Percentiles rank a stretch among this genome's conserved stretches.
Evolutionary conservation across 176 grass and related monocot species (phyloP).

Genomic region (Bolboschoenus planiculmis): DNA sequence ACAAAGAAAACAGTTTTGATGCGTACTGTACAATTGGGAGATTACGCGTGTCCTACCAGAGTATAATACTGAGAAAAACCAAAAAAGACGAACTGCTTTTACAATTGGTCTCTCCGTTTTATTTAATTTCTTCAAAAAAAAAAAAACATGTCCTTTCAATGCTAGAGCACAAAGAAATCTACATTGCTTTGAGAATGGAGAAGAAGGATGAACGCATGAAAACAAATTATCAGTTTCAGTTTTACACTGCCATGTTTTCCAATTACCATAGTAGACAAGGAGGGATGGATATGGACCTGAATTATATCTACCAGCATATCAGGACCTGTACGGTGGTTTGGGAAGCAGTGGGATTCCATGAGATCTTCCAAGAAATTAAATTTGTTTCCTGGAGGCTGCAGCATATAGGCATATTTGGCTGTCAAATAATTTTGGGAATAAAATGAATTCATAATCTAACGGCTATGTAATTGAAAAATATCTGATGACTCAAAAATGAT

Average conservation of each 20-base stretch:
- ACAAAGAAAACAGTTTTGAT: neutral
- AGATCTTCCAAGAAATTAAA: neutral
- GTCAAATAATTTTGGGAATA: too few species aligned
- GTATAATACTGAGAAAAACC: neutral
- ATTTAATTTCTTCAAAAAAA: neutral
- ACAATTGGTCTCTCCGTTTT: neutral
- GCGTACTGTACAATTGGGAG: too few species aligned
- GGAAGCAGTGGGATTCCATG: neutral
- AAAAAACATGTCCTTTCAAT: neutral
- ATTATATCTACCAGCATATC: neutral
- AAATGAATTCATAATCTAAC: too few species aligned
- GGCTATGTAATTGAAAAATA: too few species aligned
- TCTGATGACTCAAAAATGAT: too few species aligned
- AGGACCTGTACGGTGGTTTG: neutral
- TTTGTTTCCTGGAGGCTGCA: neutral
- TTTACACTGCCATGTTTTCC: too few species aligned
- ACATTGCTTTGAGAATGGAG: neutral
- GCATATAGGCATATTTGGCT: neutral
- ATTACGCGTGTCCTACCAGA: neutral
- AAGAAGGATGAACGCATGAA: neutral
- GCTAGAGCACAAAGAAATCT: too few species aligned
- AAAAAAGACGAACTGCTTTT: neutral
- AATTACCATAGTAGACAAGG: conserved; percentile 4
- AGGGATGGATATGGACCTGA: conserved; percentile 3
- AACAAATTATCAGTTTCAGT: neutral